Base-by-base conservation (phyloP, 345 rosid species). In the Gossypium herbaceum region DNA sequence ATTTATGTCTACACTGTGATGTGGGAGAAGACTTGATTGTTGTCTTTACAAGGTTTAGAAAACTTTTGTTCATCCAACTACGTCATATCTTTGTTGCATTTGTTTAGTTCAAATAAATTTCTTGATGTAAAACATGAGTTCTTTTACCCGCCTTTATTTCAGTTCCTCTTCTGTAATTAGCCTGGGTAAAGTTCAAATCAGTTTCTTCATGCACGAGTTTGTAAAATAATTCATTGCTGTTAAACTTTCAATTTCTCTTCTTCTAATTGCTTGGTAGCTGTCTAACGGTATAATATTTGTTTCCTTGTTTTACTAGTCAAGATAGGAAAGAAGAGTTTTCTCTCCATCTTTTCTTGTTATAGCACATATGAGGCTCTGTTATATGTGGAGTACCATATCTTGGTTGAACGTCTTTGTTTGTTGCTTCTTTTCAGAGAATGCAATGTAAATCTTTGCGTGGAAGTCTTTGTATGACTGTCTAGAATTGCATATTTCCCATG, bases 261-360 rank as follows among this genome's bases (percentile, higher is more conserved):
- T 57, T 58, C 70, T 71, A 70, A 62, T 61, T 76, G n/a, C 62
- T 55, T 39, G 73, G 8, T 51, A 25, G 50, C 50, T 34, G n/a
- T 54, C 17, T 19, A 54, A 54, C 1, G 3, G 39, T 20, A 67
- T 67, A 67, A 2, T 22, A 44, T 66, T 20, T 45, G 17, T 68
- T 50, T 43, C 71, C 3, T 15, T 50, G 57, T 3, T 68, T 68
- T 48, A 67, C 41, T 20, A 9, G 22, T 50, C 58, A 47, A 24
- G 25, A 27, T 52, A 16, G 25, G 60, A 52, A 27, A 50, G 17
- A 20, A 67, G 71, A 69, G 58, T 27, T 9, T 7, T 54, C 61
- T 24, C 20, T 48, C 61, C 48, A 51, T 52, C 44, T 52, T 3
- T 47, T 67, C 56, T 48, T 16, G 43, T 13, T 68, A 48, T 48